These are phyloP conservation scores for Calycina marina DNA, from an alignment of 2,329 filamentous ascomycete genomes.

Conservation along the genomic window DNA sequence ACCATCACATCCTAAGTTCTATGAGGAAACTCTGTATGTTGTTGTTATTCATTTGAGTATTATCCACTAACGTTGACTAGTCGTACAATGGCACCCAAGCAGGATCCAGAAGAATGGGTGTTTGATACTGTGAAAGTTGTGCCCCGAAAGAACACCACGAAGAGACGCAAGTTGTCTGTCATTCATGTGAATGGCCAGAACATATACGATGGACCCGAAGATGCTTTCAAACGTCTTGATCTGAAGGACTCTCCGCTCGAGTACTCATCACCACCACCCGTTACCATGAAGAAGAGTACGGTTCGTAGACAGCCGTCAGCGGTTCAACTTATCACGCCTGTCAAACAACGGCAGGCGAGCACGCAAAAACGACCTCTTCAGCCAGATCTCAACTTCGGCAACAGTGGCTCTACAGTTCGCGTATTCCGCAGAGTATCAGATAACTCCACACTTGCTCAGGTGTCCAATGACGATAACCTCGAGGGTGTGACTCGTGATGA, in stretches of 20 bases:
- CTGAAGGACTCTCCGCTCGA: slow-evolving; percentile 46
- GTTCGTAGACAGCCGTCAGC: slow-evolving; percentile 27
- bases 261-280: slow-evolving; percentile 35
- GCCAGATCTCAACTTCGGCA: slow-evolving; percentile 85
- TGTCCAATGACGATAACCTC: slow-evolving; percentile 12
- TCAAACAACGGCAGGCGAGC: slow-evolving; percentile 17
- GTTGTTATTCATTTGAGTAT: neutral
- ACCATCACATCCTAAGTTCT: slow-evolving; percentile 64
- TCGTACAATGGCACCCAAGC: slow-evolving; percentile 49
- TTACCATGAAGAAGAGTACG: slow-evolving; percentile 47
- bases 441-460: slow-evolving; percentile 27
- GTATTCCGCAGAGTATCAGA: slow-evolving; percentile 84
- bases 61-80: slow-evolving; percentile 22
- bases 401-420: slow-evolving; percentile 79
- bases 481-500: slow-evolving; percentile 34
- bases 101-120: slow-evolving; percentile 77
- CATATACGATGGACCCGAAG: slow-evolving; percentile 29
- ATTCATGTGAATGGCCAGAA: slow-evolving; percentile 30
- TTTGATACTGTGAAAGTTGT: slow-evolving; percentile 80
- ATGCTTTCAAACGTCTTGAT: slow-evolving; percentile 44
- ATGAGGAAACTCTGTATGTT: slow-evolving; percentile 72
- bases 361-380: slow-evolving; percentile 60
- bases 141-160: slow-evolving; percentile 36
- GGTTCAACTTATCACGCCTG: slow-evolving; percentile 18
- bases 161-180: slow-evolving; percentile 40